Base-by-base conservation (phyloP, 441 rosid genomes). In the Pelargonium australe region DNA sequence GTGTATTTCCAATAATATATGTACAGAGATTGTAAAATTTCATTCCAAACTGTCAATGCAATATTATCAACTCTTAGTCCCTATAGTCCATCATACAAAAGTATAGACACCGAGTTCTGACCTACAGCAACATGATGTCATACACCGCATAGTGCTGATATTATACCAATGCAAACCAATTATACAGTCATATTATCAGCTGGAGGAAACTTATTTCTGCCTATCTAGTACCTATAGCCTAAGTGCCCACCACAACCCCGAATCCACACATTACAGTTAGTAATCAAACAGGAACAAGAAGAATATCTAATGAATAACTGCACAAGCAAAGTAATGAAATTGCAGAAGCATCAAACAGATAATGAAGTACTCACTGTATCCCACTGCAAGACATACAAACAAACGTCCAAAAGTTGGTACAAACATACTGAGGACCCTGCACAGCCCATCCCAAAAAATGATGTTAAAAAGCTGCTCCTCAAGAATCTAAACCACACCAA, bases 371-470 rank as follows among this genome's bases (percentile, higher is more conserved):
- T 91, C 80, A 94, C 99, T 91, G 99, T 72, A 91, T 94, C n/a
- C 99, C 99, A 64, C 97, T 74, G 86, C 97, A 91, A 79, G 90
- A 79, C 85, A 83, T 80, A 70, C 99, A 94, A 71, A 94, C 80
- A 65, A 94, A 94, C 12, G 96, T 89, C 96, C 96, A 94, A 78
- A 94, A 94, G 70, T 86, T 94, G 7, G 94, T 91, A 70, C 97
- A 94, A 73, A 91, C 96, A 78, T 87, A 91, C 81, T 91, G 99
- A 63, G 99, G 99, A 75, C 94, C 96, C 97, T 94, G 97, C 87
- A 84, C 45, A 73, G 64, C 19, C 68, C 70, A 77, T 70, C 37
- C 28, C 17, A 41, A 12, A 60, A 65, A 63, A 41, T 3, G 65
- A 40, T 37, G 16, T 3, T 55, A n/a, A 28, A 19, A 25, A 53